phyloP scores from a whole-genome alignment of 1,284 basidiomycete species.

The Leccinum fallax region DNA sequence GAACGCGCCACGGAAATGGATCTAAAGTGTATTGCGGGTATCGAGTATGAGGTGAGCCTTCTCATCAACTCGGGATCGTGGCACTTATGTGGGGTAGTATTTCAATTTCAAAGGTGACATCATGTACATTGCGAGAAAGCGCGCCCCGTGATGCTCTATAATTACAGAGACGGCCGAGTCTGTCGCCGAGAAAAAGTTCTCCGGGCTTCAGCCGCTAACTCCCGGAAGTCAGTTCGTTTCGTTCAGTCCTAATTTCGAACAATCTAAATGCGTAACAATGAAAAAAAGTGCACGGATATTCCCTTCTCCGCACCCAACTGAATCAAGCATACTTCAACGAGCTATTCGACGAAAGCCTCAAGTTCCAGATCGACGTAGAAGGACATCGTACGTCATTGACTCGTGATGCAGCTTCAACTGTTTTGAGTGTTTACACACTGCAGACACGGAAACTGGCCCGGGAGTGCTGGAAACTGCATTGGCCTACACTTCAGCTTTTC shows the following conservation, averaged over 20 bases:
- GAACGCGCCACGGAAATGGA: constrained; percentile 52
- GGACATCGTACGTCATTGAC: constrained; percentile 73
- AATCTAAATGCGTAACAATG: constrained; percentile 11
- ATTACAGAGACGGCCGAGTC: constrained; percentile 75
- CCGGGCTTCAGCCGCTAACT: constrained; percentile 77
- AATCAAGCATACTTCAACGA: constrained; percentile 92
- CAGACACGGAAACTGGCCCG: constrained; percentile 95
- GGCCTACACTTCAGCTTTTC: constrained; percentile 80
- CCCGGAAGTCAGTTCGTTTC: constrained; percentile 76
- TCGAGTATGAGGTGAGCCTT: constrained; percentile 83
- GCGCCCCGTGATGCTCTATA: constrained; percentile 1
- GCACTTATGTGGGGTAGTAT: constrained; percentile 58
- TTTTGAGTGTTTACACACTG: constrained; percentile 3
- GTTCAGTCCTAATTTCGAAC: not conserved
- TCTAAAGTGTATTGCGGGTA: constrained; percentile 73
- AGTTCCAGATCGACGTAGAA: constrained; percentile 86
- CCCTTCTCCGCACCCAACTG: constrained; percentile 83
- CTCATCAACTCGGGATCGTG: not conserved
- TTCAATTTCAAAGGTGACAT: constrained; percentile 86
- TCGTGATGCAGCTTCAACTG: not conserved
- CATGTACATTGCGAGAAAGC: not conserved
- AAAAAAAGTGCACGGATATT: constrained; percentile 82
- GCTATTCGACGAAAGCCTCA: constrained; percentile 76
- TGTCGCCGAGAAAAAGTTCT: constrained; percentile 78
- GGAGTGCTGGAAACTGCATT: constrained; percentile 94